Percentiles rank a stretch among this genome's conserved stretches.
Evolutionary conservation across 306 rosid genomes (phyloP).

Genomic region (Pyrus bretschneideri): DNA sequence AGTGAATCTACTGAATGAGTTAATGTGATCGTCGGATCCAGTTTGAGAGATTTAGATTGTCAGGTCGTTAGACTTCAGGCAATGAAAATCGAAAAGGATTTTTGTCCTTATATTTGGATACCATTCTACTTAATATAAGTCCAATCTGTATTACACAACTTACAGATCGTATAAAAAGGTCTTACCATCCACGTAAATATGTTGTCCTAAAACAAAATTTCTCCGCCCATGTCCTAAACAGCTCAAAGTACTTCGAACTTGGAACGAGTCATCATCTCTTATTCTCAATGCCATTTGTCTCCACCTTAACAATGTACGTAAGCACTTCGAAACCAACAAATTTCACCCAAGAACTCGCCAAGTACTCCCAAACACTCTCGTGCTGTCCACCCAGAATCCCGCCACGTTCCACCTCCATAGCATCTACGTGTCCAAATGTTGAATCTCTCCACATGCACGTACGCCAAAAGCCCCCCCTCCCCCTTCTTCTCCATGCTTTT

Average conservation of each 20-base stretch:
- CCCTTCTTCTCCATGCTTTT: neutral
- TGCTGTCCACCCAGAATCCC: neutral
- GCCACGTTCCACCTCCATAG: neutral
- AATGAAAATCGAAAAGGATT: too few relatives aligned
- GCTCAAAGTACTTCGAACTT: neutral
- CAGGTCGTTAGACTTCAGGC: neutral
- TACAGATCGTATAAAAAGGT: too few relatives aligned
- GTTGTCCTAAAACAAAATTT: neutral
- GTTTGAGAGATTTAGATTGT: too few relatives aligned
- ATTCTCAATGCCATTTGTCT: neutral
- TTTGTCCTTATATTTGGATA: too few relatives aligned
- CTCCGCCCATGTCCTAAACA: neutral
- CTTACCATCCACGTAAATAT: neutral
- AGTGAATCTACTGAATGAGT: rapidly evolving
- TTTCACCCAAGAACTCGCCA: slow-evolving; percentile 5
- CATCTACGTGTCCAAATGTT: slow-evolving; percentile 4
- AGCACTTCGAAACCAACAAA: neutral
- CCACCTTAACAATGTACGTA: neutral
- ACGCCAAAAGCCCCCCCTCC: neutral
- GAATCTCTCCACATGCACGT: slow-evolving; percentile 18
- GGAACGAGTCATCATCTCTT: neutral
- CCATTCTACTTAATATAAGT: too few relatives aligned
- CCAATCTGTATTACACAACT: too few relatives aligned
- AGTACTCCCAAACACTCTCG: neutral
- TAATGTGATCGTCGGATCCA: rapidly evolving